phyloP scores from a whole-genome alignment of 441 rosid genomes.

The Pelargonium australe region DNA sequence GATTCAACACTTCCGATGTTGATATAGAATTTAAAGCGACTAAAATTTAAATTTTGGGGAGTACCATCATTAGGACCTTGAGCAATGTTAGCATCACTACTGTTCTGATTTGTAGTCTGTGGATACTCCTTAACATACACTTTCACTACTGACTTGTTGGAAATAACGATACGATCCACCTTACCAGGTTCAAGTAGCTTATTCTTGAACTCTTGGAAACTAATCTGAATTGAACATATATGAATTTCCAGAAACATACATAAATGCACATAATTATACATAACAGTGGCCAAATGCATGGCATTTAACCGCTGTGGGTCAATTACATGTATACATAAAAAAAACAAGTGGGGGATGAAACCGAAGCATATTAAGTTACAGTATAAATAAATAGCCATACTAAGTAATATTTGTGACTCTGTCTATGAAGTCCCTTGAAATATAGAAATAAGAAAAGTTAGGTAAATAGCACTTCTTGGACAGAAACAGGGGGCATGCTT shows the following conservation, averaged over 20 bases:
- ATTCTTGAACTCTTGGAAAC: constrained; percentile 70
- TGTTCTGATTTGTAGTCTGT: constrained; percentile 23
- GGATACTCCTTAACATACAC: constrained; percentile 40
- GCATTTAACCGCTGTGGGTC: no score
- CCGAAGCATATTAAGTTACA: no score
- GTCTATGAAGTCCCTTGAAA: constrained; percentile 6
- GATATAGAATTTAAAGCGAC: constrained; percentile 45
- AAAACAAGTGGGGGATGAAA: no score
- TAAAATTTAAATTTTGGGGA: constrained; percentile 23
- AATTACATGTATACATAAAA: no score
- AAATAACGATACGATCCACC: constrained; percentile 52
- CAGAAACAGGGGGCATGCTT: no score
- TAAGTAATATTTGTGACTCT: no score
- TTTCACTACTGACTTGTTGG: constrained; percentile 64
- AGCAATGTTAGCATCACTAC: constrained; percentile 23
- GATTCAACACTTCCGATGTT: constrained; percentile 57
- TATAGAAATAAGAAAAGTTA: background rate
- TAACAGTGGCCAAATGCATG: background rate
- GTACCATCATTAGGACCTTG: constrained; percentile 26
- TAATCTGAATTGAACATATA: constrained; percentile 38
- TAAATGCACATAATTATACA: background rate
- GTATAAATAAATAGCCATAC: no score
- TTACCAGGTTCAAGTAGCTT: constrained; percentile 61
- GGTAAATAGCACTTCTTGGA: constrained; percentile 1
- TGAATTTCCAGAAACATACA: constrained; percentile 11